These are phyloP conservation scores for Phytophthora sansomeana DNA, from an alignment of 352 stramenopile species.

Conservation along the genomic window DNA sequence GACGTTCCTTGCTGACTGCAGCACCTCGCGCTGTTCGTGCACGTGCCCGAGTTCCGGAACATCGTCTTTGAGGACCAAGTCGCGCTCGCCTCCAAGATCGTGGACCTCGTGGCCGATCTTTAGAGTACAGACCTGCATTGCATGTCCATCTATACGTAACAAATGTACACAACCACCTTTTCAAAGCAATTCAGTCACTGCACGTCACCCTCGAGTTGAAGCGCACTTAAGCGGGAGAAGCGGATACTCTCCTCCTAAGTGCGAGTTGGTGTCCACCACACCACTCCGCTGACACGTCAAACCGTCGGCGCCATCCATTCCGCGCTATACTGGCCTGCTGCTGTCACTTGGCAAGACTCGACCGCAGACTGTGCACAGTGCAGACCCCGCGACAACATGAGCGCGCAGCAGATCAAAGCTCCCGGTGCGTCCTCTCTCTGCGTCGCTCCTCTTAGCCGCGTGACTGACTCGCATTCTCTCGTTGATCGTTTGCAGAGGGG, in stretches of 20 bases:
- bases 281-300: conserved; percentile 26
- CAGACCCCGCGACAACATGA: conserved; percentile 32
- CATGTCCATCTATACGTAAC: neutral
- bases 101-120: conserved; percentile 56
- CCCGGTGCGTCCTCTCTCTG: conserved; percentile 21
- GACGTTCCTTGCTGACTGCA: conserved; percentile 24
- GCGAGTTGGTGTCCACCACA: conserved; percentile 6
- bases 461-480: conserved; percentile 17
- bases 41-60: conserved; percentile 72
- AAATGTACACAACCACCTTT: conserved; percentile 3
- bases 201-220: too few species aligned
- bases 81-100: conserved; percentile 61
- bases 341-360: conserved; percentile 35
- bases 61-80: conserved; percentile 72
- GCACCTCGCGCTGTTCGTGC: conserved; percentile 79
- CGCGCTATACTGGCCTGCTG: conserved; percentile 17
- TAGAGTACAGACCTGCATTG: neutral
- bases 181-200: too few species aligned
- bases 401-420: conserved; percentile 31
- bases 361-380: conserved; percentile 7
- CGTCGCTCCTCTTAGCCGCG: too few species aligned
- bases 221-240: too few species aligned
- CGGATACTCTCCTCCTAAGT: neutral
- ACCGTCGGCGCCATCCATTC: conserved; percentile 47
- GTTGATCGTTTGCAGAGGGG: conserved; percentile 41